phyloP scores from a whole-genome alignment of 2,329 filamentous ascomycete genomes.

The Blastomyces silverae region DNA sequence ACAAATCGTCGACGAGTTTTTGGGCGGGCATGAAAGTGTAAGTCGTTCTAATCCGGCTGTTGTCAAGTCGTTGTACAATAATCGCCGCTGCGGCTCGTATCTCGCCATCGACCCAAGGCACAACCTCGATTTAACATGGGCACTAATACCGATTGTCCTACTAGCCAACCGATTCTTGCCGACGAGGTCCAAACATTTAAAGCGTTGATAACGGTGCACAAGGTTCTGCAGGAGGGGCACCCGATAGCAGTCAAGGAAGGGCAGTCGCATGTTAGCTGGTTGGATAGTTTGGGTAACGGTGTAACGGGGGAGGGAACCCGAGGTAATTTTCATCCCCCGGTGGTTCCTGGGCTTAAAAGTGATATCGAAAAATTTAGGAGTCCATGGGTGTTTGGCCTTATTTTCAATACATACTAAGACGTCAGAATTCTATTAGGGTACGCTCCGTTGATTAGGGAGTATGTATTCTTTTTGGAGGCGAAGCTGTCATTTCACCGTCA shows the following conservation, averaged over 20 bases:
- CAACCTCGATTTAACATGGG: not conserved
- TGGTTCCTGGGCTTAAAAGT: conserved; percentile 17
- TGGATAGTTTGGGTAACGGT: conserved; percentile 83
- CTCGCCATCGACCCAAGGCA: not conserved
- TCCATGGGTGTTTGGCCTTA: not conserved
- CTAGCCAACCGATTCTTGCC: conserved; percentile 89
- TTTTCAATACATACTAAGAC: conserved; percentile 6
- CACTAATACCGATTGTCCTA: conserved; percentile 9
- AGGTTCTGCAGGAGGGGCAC: conserved; percentile 94
- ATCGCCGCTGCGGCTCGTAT: not conserved
- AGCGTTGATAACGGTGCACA: conserved; percentile 92
- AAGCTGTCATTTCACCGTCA: conserved; percentile 96
- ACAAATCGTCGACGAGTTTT: conserved; percentile 90
- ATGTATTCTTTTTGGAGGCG: conserved; percentile 88
- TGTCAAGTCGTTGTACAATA: not conserved
- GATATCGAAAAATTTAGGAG: conserved; percentile 2
- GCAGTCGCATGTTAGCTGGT: conserved; percentile 79
- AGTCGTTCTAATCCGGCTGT: conserved; percentile 32
- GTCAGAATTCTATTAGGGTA: conserved; percentile 52
- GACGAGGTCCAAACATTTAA: conserved; percentile 99
- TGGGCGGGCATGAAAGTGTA: conserved; percentile 99
- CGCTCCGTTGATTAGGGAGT: conserved; percentile 87
- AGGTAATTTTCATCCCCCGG: conserved; percentile 44
- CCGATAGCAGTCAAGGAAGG: conserved; percentile 81
- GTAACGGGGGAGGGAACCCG: conserved; percentile 72